phyloP scores from a whole-genome alignment of 2,329 filamentous ascomycete species.

The Chrysoporthe puriensis region DNA sequence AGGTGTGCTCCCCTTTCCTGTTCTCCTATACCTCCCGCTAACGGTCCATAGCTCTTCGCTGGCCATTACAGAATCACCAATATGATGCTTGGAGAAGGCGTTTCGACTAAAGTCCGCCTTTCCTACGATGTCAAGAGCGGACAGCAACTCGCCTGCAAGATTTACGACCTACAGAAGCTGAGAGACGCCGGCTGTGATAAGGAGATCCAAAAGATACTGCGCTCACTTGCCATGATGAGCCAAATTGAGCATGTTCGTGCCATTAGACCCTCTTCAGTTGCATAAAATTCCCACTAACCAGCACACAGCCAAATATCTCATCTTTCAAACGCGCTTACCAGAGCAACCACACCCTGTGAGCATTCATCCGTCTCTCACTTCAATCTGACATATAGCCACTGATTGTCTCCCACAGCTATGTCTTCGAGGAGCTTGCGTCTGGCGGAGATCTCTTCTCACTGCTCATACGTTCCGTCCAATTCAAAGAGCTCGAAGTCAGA shows the following conservation, averaged over 20 bases:
- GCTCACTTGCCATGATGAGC: slow-evolving; percentile 37
- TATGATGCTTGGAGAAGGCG: slow-evolving; percentile 57
- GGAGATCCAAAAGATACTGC: slow-evolving; percentile 34
- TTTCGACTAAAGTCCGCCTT: slow-evolving; percentile 57
- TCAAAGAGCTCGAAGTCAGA: slow-evolving; percentile 48
- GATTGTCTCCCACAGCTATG: slow-evolving; percentile 45
- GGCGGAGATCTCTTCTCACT: slow-evolving; percentile 59
- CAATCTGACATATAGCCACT: slow-evolving; percentile 19
- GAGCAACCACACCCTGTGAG: slow-evolving; percentile 51
- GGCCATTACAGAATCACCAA: slow-evolving; percentile 49
- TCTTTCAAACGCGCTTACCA: slow-evolving; percentile 55
- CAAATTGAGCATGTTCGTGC: slow-evolving; percentile 42
- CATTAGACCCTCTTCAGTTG: background rate
- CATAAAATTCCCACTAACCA: background rate
- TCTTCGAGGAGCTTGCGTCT: slow-evolving; percentile 60
- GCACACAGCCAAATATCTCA: slow-evolving; percentile 49
- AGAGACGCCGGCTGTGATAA: slow-evolving; percentile 33
- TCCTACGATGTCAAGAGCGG: slow-evolving; percentile 55
- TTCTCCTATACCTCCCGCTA: background rate
- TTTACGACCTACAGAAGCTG: slow-evolving; percentile 54
- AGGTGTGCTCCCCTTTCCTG: slow-evolving; percentile 34
- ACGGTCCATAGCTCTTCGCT: background rate
- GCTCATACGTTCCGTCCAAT: slow-evolving; percentile 40
- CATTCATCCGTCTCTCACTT: slow-evolving; percentile 30
- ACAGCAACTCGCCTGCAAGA: slow-evolving; percentile 70